A percentile compares a stretch with the other conserved stretches of the same genome.
Conservation (phyloP, 371 early-diverging fungal species). For the Rhizopus delemar region DNA sequence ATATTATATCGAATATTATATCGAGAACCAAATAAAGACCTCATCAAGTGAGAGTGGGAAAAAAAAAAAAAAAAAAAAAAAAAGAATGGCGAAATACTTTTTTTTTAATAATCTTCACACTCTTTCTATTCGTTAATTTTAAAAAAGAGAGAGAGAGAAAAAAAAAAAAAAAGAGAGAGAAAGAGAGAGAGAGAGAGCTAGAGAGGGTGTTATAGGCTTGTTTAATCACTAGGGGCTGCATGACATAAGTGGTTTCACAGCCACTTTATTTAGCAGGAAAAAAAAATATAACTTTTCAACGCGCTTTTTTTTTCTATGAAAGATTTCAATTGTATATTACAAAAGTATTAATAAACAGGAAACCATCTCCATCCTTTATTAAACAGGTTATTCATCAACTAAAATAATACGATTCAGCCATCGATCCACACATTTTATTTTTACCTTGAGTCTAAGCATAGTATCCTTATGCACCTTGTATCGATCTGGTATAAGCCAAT, state of each 20-base stretch:
- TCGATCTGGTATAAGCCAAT: conserved; percentile 50
- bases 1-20: conserved; percentile 24
- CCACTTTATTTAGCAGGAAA: too few species aligned
- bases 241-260: too few species aligned
- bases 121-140: too few species aligned
- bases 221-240: too few species aligned
- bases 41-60: background rate
- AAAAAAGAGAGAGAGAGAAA: background rate
- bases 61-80: conserved; percentile 5
- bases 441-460: conserved; percentile 41
- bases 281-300: too few species aligned
- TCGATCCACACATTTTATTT: background rate
- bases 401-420: conserved; percentile 1
- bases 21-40: conserved; percentile 17
- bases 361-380: conserved; percentile 47
- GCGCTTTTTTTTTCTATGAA: background rate
- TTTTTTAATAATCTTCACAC: too few species aligned
- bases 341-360: background rate
- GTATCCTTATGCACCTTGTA: conserved; percentile 41
- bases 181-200: conserved; percentile 7
- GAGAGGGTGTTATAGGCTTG: background rate
- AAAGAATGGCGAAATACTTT: background rate
- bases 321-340: background rate
- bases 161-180: conserved; percentile 17
- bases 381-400: conserved; percentile 39